Percentiles rank a stretch among this genome's conserved stretches.
These are phyloP conservation scores for Leonotis leonurus DNA, from an alignment of 257 asterid species.

Conservation along the genomic window DNA sequence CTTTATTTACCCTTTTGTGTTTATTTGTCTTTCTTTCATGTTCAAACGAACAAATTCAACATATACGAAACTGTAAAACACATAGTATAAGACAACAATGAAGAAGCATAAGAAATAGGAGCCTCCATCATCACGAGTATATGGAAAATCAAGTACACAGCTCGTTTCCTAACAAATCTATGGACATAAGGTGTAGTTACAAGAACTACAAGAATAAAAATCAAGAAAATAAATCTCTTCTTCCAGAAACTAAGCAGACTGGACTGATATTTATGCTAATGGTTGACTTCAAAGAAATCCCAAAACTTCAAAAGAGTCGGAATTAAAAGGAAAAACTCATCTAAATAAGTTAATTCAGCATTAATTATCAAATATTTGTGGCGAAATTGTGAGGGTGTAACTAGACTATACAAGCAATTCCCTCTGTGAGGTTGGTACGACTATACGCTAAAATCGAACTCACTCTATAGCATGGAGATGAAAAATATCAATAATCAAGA, in stretches of 20 bases:
- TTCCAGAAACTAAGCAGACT: conserved; percentile 17
- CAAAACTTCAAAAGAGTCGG: background rate
- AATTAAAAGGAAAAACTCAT: background rate
- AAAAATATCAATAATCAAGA: background rate
- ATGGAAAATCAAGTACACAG: background rate
- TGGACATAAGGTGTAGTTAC: background rate
- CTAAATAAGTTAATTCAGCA: background rate
- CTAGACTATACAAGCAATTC: background rate
- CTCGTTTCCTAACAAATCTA: background rate
- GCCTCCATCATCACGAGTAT: background rate
- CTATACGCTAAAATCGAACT: background rate
- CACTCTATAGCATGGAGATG: background rate
- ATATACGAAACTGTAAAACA: background rate
- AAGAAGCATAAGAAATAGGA: background rate
- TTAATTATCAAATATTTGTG: background rate
- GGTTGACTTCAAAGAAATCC: background rate
- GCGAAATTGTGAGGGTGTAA: background rate
- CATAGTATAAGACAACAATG: background rate
- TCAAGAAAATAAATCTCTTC: background rate
- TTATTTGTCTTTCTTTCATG: background rate
- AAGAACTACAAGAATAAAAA: too few relatives aligned
- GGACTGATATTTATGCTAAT: background rate
- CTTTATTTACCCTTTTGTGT: background rate
- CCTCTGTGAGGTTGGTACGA: background rate
- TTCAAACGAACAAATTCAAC: background rate